Conservation (phyloP, 2,329 filamentous ascomycete genomes). For the Colletotrichum sublineola region DNA sequence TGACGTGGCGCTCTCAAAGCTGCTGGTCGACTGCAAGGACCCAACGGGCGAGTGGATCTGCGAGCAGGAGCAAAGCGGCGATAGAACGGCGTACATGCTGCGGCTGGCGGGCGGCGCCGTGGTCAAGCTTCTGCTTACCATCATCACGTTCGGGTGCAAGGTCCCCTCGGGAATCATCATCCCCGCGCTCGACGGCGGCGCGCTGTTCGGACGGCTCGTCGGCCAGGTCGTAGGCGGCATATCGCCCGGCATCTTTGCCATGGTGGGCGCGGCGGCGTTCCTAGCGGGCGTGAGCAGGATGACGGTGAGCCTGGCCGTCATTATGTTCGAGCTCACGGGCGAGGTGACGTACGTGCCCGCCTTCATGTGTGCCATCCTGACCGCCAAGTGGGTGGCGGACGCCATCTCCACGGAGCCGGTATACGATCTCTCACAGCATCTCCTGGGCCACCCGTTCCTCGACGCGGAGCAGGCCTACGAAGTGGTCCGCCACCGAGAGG, state of each 20-base stretch:
- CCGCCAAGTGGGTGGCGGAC: slow-evolving; percentile 71
- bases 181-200: slow-evolving; percentile 69
- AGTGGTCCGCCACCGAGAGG: slow-evolving; percentile 16
- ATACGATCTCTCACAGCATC: slow-evolving; percentile 71
- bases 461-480: slow-evolving; percentile 62
- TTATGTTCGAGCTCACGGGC: slow-evolving; percentile 73
- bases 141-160: slow-evolving; percentile 71
- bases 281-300: slow-evolving; percentile 70
- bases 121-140: slow-evolving; percentile 68
- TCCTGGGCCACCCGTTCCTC: slow-evolving; percentile 70
- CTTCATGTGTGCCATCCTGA: slow-evolving; percentile 71
- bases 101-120: slow-evolving; percentile 67
- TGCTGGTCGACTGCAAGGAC: slow-evolving; percentile 67
- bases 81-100: slow-evolving; percentile 59
- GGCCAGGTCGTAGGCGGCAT: slow-evolving; percentile 56
- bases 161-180: slow-evolving; percentile 73
- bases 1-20: slow-evolving; percentile 67
- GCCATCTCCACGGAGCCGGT: slow-evolving; percentile 65
- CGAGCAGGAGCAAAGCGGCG: slow-evolving; percentile 57
- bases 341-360: slow-evolving; percentile 70
- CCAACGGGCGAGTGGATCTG: slow-evolving; percentile 61
- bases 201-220: slow-evolving; percentile 68
- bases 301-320: slow-evolving; percentile 70
- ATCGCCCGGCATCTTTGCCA: slow-evolving; percentile 71
- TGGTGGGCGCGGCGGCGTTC: slow-evolving; percentile 71